Evolutionary conservation across 2,329 filamentous ascomycete genomes (phyloP), one percentile per base, ranked within the genome.

Genomic region (Truncatella angustata): DNA sequence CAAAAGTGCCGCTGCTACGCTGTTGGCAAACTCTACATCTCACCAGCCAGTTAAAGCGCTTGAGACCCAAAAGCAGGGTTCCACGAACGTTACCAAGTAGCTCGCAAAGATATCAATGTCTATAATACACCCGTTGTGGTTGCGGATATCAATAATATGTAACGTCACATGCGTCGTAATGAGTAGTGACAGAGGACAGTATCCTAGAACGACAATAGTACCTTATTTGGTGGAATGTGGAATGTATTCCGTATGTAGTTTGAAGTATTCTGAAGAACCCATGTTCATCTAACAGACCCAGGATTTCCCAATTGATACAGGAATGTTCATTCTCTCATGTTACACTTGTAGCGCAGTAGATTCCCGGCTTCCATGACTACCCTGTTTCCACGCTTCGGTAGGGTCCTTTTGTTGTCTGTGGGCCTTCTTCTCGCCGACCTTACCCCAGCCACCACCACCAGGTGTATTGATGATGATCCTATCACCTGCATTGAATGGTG

Each of bases 391-490:
- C 9, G 63, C 66, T 51, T 72, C 69, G 14, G 68, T 80, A 39
- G 73, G 73, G 70, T 96, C 90, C 47, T 69, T 66, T 52, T 69
- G 70, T 48, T 67, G 61, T 34, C 70, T 75, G 47, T 76, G 72
- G 32, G 76, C 71, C 66, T 77, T 86, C 59, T 81, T 75, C 51
- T 80, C 74, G 0, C 85, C 87, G 0, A 76, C 72, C 35, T 68
- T 68, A 0, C 88, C 88, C 87, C 88, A 93, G 0, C 85, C 90
- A 37, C 90, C 90, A 50, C 90, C 90, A 26, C 90, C 90, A 3
- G 90, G 90, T 4, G 90, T 93, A 57, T 79, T 78, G 16, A 94
- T 76, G 51, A 93, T 88, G 62, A 93, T 91, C 5, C 88, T 75
- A 64, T 94, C 90, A 0, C 90, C 90, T 1, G 84, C 76, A 63